These are phyloP conservation scores for Eucalyptus microcorys DNA, from an alignment of 345 rosid genomes.

Conservation along the genomic window DNA sequence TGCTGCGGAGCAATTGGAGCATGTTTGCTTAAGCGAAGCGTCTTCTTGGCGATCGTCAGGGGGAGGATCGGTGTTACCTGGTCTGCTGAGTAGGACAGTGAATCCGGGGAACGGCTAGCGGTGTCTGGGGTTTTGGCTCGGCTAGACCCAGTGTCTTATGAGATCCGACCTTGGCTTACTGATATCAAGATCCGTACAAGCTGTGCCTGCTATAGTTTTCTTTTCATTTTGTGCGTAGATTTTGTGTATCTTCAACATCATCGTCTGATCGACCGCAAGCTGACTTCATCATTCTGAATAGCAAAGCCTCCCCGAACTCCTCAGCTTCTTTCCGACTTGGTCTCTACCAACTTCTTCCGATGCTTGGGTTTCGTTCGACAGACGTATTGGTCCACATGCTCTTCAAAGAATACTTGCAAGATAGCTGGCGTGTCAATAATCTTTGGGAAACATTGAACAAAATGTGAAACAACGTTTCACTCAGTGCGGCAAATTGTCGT, in stretches of 20 bases:
- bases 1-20: background rate
- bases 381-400: background rate
- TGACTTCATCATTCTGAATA: background rate
- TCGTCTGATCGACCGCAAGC: fast-evolving
- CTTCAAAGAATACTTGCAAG: background rate
- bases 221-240: background rate
- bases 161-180: background rate
- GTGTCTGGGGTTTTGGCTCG: too few species aligned
- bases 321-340: background rate
- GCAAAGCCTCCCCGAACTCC: background rate
- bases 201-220: background rate
- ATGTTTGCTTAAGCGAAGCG: background rate
- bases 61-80: too few species aligned
- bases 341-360: background rate
- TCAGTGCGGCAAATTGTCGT: too few species aligned
- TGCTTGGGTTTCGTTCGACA: background rate
- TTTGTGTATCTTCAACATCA: background rate
- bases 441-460: background rate
- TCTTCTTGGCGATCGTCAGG: background rate
- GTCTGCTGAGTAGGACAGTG: too few species aligned
- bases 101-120: too few species aligned
- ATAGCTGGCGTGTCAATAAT: background rate
- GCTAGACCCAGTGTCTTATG: too few species aligned
- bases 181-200: background rate
- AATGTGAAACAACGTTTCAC: too few species aligned